A percentile compares a stretch with the other conserved stretches of the same genome.
Evolutionary conservation across 352 stramenopile species (phyloP).

Genomic region (Globisporangium viniferum): DNA sequence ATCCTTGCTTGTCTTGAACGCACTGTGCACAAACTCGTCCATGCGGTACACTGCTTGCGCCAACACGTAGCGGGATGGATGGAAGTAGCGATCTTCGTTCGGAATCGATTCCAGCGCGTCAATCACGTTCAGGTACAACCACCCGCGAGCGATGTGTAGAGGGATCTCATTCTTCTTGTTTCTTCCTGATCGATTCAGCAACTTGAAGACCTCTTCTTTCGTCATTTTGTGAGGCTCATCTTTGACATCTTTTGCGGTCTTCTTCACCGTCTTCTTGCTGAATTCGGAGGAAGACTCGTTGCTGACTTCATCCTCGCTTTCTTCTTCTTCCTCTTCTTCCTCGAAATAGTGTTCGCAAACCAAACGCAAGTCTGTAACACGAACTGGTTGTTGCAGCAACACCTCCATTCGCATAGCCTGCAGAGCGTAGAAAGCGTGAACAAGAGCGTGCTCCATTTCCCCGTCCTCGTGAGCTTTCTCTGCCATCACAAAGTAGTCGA

Average conservation of each 20-base stretch:
- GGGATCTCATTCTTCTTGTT: conserved; percentile 3
- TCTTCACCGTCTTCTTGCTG: not conserved
- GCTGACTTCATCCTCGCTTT: conserved; percentile 16
- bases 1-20: conserved; percentile 15
- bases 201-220: conserved; percentile 39
- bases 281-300: not conserved
- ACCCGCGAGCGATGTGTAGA: conserved; percentile 29
- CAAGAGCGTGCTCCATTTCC: conserved; percentile 66
- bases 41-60: conserved; percentile 56
- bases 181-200: conserved; percentile 23
- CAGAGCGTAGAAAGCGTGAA: conserved; percentile 76
- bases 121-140: conserved; percentile 62
- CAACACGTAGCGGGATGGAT: conserved; percentile 61
- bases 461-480: conserved; percentile 55
- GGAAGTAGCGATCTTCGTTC: conserved; percentile 80
- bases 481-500: conserved; percentile 50
- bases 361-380: conserved; percentile 29
- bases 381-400: conserved; percentile 26
- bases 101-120: conserved; percentile 73
- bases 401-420: conserved; percentile 62
- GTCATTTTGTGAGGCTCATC: conserved; percentile 18
- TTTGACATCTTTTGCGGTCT: conserved; percentile 15
- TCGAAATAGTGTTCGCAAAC: conserved; percentile 61
- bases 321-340: conserved; percentile 30
- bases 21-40: conserved; percentile 26